Base-by-base conservation (phyloP, 2,329 filamentous ascomycete species). In the Botrytis pseudocinerea region DNA sequence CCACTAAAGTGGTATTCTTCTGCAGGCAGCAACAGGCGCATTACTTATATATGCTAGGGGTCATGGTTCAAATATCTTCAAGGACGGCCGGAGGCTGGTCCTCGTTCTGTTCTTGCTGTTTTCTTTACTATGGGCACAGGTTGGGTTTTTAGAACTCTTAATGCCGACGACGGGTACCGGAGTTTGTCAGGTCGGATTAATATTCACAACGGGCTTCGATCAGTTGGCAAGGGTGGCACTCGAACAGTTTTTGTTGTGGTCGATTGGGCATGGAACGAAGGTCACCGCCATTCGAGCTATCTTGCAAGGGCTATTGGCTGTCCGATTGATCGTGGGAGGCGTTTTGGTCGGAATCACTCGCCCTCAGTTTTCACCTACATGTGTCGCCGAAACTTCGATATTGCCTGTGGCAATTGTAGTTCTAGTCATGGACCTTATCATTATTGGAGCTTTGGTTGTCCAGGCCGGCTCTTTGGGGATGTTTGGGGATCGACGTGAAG, bases 21-120 rank as follows among this genome's bases (percentile, higher is more conserved):
- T 81, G 54, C 77, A 80, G 69, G 78, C 79, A 72, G 78, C 80
- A 54, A 72, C 76, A 22, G 79, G 78, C 69, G 77, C 78, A 28
- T 74, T 79, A 74, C 76, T 80, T 71, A 64, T 80, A 70, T 79
- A 78, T 72, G 77, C 73, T 60, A 79, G 75, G 71, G 78, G 78
- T 68, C 76, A 81, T 80, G 79, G 76, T 59, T 75, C 77, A 61
- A 78, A 74, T 57, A 70, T 81, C 59, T 78, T 79, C 71, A 76
- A 80, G 78, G 80, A 81, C 77, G 77, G 80, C 76, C 80, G 78
- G 79, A 81, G 80, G 80, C 80, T 82, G 80, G 80, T 79, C 79
- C 80, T 82, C 80, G 72, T 79, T 70, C 73, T 81, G 57, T 82
- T 82, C 75, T 71, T 82, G 71, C 73, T 80, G 35, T 81, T 79